phyloP scores from a whole-genome alignment of 2,329 filamentous ascomycete genomes.

The Cladosporium cucumerinum region DNA sequence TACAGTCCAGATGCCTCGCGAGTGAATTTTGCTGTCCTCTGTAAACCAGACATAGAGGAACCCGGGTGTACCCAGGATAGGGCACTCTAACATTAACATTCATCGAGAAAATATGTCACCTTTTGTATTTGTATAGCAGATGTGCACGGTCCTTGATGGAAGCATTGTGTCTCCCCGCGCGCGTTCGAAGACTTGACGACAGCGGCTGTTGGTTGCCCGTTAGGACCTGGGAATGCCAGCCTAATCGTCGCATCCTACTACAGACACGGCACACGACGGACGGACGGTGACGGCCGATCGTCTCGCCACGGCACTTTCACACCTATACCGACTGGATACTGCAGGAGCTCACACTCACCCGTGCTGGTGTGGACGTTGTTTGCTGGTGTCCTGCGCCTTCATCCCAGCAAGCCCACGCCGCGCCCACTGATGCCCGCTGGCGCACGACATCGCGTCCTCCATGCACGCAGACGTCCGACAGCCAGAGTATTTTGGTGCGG shows the following conservation, averaged over 20 bases:
- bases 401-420: background rate
- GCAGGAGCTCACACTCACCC: background rate
- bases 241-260: background rate
- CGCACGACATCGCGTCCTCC: constrained; percentile 18
- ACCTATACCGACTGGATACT: background rate
- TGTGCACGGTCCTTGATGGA: background rate
- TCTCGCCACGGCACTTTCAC: background rate
- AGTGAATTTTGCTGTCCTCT: no score
- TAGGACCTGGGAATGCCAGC: constrained; percentile 1
- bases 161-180: background rate
- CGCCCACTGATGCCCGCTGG: constrained; percentile 9
- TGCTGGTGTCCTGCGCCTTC: background rate
- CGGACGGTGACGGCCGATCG: background rate
- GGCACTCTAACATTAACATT: background rate
- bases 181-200: constrained; percentile 5
- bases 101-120: background rate
- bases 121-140: background rate
- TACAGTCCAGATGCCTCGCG: no score
- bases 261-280: background rate
- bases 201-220: background rate
- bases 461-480: constrained; percentile 29
- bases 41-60: no score
- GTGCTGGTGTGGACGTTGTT: background rate
- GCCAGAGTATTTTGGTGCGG: constrained; percentile 17
- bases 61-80: background rate